Base-by-base conservation (phyloP, 106 monocot species). In the Dendrobium nobile region DNA sequence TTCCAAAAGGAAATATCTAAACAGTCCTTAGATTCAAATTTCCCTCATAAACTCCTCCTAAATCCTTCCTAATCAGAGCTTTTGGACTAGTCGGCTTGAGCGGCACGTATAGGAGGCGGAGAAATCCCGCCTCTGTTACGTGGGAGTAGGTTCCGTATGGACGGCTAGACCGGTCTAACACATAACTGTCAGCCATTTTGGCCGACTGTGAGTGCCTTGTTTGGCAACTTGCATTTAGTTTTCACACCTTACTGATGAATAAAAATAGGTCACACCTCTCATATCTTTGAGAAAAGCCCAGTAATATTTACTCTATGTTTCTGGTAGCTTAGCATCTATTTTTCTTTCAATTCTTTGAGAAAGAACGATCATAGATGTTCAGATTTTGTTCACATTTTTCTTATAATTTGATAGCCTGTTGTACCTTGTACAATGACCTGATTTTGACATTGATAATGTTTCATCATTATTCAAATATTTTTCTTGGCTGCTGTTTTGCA, bases 401-500 rank as follows among this genome's bases (percentile, higher is more conserved):
- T 28, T 13, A 37, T 37, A n/a, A 64, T 22, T 28, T 33, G 31
- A 70, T 70, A 15, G 33, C 33, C 15, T 15, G 11, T 70, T 70
- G 70, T 16, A 22, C 15, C 0, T 70, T 28, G 33, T 33, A 37
- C 33, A 37, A 70, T 70, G 70, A 70, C 33, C 28, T 70, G 4
- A 15, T 37, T 70, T 70, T 68, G 4, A 13, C 13, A 70, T 28
- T 13, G 31, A 31, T 37, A 13, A 70, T 37, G 37, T 70, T 28
- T 67, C 13, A 67, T 58, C 24, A 16, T 51, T 26, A 2, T 78
- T 75, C 24, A 41, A 75, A 51, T 44, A 4, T 73, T 27, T 42
- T 48, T 10, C 6, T 15, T 47, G 1, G 3, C 13, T 42, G 37
- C 24, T 81, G 24, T 78, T 82, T 43, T n/a, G 78, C 89, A 99